Evolutionary conservation across 257 asterid species (phyloP).

Genomic region (Ilex asprella): DNA sequence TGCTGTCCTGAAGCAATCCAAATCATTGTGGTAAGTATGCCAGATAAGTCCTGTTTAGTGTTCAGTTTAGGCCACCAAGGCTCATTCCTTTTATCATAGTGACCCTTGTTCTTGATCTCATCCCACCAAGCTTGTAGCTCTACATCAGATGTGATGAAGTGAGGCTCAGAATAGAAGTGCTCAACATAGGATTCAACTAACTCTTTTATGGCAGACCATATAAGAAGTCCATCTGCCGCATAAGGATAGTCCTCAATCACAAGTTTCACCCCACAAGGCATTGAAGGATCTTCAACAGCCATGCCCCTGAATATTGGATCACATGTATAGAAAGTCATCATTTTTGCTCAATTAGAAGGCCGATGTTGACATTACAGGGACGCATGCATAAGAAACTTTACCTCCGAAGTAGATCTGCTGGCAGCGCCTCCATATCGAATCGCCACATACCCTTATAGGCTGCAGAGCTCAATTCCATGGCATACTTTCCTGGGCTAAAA

Average conservation of each 20-base stretch:
- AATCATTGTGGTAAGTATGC: constrained; percentile 62
- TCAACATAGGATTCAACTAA: constrained; percentile 71
- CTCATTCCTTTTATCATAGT: constrained; percentile 58
- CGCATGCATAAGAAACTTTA: constrained; percentile 3
- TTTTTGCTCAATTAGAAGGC: background rate
- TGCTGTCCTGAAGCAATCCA: constrained; percentile 96
- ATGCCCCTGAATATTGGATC: constrained; percentile 50
- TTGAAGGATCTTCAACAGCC: constrained; percentile 83
- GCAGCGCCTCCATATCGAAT: constrained; percentile 79
- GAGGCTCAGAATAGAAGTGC: constrained; percentile 55
- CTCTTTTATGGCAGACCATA: constrained; percentile 79
- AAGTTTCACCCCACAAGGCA: constrained; percentile 64
- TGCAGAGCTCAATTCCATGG: constrained; percentile 84
- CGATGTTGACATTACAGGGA: background rate
- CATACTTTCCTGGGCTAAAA: constrained; percentile 76
- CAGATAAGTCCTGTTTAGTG: constrained; percentile 60
- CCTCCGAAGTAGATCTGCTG: constrained; percentile 76
- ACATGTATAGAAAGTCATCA: background rate
- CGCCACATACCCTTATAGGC: constrained; percentile 82
- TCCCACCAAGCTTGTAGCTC: constrained; percentile 94
- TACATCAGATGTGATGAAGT: constrained; percentile 48
- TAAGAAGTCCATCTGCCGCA: constrained; percentile 88
- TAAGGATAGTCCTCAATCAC: constrained; percentile 89
- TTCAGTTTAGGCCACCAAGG: constrained; percentile 85
- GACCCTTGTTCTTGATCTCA: constrained; percentile 79